Base-by-base conservation (phyloP, 768 basidiomycete genomes). In the Leccinum disarticulatum region DNA sequence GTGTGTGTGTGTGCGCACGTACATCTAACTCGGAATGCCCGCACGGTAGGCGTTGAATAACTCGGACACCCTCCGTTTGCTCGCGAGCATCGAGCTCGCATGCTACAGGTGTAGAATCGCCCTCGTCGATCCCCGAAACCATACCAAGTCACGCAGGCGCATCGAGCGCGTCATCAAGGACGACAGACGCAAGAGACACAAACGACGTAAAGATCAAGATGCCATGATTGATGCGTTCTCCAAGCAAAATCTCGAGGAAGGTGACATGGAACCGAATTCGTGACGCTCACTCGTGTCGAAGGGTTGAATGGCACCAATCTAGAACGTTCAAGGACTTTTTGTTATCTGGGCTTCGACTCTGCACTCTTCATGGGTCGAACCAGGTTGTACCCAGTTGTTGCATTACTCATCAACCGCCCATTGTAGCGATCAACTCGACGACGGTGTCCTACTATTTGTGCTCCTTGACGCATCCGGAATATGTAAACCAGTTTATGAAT, bases 121-220 rank as follows among this genome's bases (percentile, higher is more conserved):
- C 4, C 70, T 90, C 15, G 69, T 80, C 52, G 88, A 91, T 73
- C 87, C 90, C n/a, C 81, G 84, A 33, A 71, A 77, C 47, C 87
- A 89, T 65, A 75, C 74, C 66, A 88, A 87, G 66, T 74, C 80
- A 30, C 83, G 90, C 52, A 83, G 88, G 66, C 84, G 86, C 66
- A 84, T 93, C 55, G 88, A 92, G 64, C 82, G 88, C 33, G 77
- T 88, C n/a, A 91, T 93, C 70, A 91, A 90, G 71, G 91, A 93
- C 51, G 91, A 93, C 76, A 81, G 90, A 63, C 81, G 90, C 66
- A 84, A 82, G 73, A 81, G 91, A 64, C 91, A 93, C 73, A 88
- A 82, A 66, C 81, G 91, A 57, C 87, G 91, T 66, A 90, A 89
- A 70, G 91, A 93, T 67, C 89, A 91, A 67, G 91, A 93, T 56